phyloP scores from a whole-genome alignment of 2,329 filamentous ascomycete species.

The Sporothrix phasma region DNA sequence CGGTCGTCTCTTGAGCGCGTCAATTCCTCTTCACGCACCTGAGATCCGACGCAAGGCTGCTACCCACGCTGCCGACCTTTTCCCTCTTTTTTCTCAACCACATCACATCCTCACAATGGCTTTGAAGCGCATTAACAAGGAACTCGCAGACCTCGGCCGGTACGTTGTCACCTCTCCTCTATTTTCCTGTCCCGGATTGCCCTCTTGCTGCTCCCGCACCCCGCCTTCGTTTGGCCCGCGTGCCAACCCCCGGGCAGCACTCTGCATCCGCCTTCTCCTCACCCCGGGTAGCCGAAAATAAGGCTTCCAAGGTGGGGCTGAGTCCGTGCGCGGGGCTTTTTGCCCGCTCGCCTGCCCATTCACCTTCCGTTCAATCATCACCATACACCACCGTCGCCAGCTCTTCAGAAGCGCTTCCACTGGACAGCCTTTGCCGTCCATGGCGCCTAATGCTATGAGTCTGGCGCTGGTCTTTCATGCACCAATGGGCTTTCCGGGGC shows the following conservation, averaged over 20 bases:
- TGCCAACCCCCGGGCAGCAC: background rate
- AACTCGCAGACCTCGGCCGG: conserved; percentile 83
- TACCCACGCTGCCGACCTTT: background rate
- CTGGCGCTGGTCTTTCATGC: no score
- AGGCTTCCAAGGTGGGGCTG: conserved; percentile 20
- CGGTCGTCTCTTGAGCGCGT: background rate
- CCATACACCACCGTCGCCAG: conserved; percentile 15
- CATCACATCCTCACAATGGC: conserved; percentile 50
- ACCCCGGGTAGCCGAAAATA: conserved; percentile 12
- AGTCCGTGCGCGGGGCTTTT: conserved; percentile 13
- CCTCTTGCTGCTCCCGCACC: no score
- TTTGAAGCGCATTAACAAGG: conserved; percentile 92
- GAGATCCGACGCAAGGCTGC: conserved; percentile 5
- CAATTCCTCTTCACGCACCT: background rate
- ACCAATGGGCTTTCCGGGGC: background rate
- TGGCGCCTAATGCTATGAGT: no score
- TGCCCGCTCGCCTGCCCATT: background rate
- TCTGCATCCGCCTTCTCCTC: background rate
- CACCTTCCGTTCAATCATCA: background rate
- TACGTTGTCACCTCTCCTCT: conserved; percentile 31
- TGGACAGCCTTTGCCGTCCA: no score
- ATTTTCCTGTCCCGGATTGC: background rate
- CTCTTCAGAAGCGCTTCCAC: background rate
- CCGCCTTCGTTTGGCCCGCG: background rate
- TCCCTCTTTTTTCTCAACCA: conserved; percentile 13